These are phyloP conservation scores for Papiliotrema terrestris DNA, from an alignment of 1,284 basidiomycete genomes.

Conservation along the genomic window DNA sequence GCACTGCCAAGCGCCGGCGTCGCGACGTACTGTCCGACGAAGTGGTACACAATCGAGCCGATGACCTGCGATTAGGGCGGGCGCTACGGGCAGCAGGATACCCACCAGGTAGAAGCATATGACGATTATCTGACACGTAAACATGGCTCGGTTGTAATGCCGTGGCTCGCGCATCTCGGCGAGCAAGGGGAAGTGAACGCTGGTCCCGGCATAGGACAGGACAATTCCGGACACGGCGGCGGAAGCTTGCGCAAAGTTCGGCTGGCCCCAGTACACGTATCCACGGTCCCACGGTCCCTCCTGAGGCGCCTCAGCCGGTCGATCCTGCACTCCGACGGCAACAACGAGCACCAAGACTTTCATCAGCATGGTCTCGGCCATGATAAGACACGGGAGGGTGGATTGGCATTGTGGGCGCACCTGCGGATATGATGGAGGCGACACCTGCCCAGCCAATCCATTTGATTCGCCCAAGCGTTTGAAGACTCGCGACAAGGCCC, in stretches of 20 bases:
- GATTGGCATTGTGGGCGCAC: not conserved
- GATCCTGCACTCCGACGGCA: constrained; percentile 44
- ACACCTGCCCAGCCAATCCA: constrained; percentile 44
- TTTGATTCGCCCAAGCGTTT: constrained; percentile 43
- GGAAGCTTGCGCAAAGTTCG: constrained; percentile 38
- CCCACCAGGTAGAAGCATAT: constrained; percentile 38
- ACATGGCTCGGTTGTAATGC: constrained; percentile 21
- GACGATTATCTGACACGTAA: constrained; percentile 27
- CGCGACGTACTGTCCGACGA: constrained; percentile 43
- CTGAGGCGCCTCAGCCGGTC: constrained; percentile 29
- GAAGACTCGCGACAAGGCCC: constrained; percentile 35
- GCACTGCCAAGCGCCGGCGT: constrained; percentile 49
- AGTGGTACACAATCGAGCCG: constrained; percentile 25
- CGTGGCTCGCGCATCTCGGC: constrained; percentile 47
- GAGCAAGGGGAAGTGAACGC: constrained; percentile 40
- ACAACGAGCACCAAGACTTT: constrained; percentile 42
- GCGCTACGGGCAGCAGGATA: not conserved
- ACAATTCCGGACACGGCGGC: constrained; percentile 38
- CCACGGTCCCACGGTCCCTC: constrained; percentile 26
- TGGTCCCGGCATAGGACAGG: constrained; percentile 36
- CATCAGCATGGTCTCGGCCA: not conserved
- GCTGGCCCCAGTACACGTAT: constrained; percentile 16
- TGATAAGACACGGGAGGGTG: not conserved
- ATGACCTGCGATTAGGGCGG: constrained; percentile 16
- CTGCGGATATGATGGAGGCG: constrained; percentile 30